Conservation (phyloP, 2,329 filamentous ascomycete genomes). For the Elsinoe perseae region DNA sequence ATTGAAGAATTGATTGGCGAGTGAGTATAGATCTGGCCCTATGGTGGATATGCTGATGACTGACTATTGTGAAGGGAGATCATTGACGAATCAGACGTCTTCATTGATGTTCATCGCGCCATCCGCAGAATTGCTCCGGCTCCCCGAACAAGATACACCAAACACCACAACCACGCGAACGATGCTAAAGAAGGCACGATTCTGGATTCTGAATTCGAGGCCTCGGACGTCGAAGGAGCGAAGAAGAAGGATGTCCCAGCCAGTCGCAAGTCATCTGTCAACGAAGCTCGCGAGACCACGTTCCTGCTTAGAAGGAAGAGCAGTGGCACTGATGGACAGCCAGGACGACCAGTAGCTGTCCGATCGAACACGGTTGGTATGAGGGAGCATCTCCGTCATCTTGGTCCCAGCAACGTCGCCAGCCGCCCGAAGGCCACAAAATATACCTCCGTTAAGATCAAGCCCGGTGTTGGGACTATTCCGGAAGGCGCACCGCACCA, state of each 20-base stretch:
- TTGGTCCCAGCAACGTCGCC: conserved; percentile 57
- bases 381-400: conserved; percentile 53
- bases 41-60: neutral
- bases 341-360: conserved; percentile 33
- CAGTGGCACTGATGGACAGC: conserved; percentile 31
- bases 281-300: conserved; percentile 31
- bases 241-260: neutral
- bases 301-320: conserved; percentile 41
- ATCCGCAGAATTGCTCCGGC: conserved; percentile 83
- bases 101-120: conserved; percentile 95
- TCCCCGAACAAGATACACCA: conserved; percentile 52
- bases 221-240: conserved; percentile 18
- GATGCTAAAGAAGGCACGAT: conserved; percentile 20
- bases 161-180: conserved; percentile 18
- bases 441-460: conserved; percentile 58
- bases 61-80: conserved; percentile 64
- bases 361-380: conserved; percentile 48
- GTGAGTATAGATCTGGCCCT: conserved; percentile 47
- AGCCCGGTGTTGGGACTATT: conserved; percentile 45
- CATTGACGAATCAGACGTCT: conserved; percentile 97
- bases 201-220: conserved; percentile 21
- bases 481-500: conserved; percentile 28
- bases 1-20: conserved; percentile 98
- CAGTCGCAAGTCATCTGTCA: conserved; percentile 28
- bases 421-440: conserved; percentile 53